phyloP scores from a whole-genome alignment of 2,329 filamentous ascomycete genomes.

The Alternaria tenuissima region DNA sequence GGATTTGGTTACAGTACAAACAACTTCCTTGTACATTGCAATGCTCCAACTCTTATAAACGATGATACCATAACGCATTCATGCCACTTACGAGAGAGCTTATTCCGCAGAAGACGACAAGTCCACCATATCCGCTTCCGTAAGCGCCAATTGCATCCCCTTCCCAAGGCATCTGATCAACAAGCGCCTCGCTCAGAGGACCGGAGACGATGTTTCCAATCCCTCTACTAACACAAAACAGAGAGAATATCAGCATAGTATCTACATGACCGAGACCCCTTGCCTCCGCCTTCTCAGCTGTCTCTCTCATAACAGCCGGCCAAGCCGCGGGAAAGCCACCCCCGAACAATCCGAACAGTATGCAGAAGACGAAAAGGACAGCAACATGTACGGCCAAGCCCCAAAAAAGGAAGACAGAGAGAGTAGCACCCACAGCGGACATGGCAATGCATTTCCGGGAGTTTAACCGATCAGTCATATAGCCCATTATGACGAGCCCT shows the following conservation, averaged over 20 bases:
- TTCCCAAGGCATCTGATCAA: background rate
- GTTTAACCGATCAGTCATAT: slow-evolving; percentile 14
- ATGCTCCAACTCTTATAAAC: background rate
- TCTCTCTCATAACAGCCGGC: slow-evolving; percentile 30
- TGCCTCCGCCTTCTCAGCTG: background rate
- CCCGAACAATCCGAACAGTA: slow-evolving; percentile 47
- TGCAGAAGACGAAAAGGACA: slow-evolving; percentile 41
- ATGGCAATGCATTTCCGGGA: slow-evolving; percentile 55
- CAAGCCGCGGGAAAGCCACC: slow-evolving; percentile 34
- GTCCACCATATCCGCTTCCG: slow-evolving; percentile 4
- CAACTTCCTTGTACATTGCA: background rate
- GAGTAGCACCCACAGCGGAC: slow-evolving; percentile 50
- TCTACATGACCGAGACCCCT: background rate
- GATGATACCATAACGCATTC: slow-evolving; percentile 1
- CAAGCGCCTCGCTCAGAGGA: slow-evolving; percentile 6
- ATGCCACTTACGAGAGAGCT: background rate
- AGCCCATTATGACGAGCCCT: background rate
- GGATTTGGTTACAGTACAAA: background rate
- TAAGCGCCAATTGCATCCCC: background rate
- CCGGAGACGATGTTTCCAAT: background rate
- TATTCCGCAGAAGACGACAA: slow-evolving; percentile 5
- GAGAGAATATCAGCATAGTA: background rate
- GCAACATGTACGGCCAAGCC: slow-evolving; percentile 52
- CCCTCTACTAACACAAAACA: slow-evolving; percentile 1
- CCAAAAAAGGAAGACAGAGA: slow-evolving; percentile 58